phyloP scores from a whole-genome alignment of 2,329 filamentous ascomycete genomes.

The Pestalotiopsis sp. region DNA sequence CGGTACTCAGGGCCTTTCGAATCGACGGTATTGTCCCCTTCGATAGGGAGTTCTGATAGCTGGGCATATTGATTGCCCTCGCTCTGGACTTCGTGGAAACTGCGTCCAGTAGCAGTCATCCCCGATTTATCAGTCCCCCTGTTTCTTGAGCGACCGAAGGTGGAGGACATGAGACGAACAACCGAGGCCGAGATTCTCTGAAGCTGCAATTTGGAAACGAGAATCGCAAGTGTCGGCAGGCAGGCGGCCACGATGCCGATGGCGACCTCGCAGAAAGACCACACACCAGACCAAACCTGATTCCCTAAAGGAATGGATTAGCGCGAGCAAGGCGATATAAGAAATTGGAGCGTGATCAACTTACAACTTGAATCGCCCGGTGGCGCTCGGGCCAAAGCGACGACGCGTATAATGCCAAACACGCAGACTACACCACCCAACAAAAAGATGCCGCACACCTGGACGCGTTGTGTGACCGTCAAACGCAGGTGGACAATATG shows the following conservation, averaged over 20 bases:
- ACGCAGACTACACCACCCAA: background rate
- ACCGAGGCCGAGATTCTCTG: background rate
- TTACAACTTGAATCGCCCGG: background rate
- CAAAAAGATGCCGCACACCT: background rate
- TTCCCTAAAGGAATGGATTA: background rate
- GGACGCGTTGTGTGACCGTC: background rate
- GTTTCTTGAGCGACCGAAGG: background rate
- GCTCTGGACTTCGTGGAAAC: background rate
- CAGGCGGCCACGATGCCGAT: background rate
- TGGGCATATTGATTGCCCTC: background rate
- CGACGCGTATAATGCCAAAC: background rate
- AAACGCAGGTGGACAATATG: background rate
- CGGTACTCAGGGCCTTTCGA: background rate
- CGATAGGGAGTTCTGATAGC: background rate
- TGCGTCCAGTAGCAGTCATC: background rate
- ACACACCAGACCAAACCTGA: background rate
- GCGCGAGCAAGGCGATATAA: background rate
- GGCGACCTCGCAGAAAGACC: background rate
- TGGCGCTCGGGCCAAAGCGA: background rate
- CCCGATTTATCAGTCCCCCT: background rate
- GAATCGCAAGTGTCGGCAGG: background rate
- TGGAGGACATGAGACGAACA: background rate
- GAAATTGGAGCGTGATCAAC: background rate
- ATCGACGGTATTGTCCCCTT: background rate
- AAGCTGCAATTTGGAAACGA: background rate